These are phyloP conservation scores for Solanum piurae DNA, from an alignment of 257 asterid genomes.

Conservation along the genomic window DNA sequence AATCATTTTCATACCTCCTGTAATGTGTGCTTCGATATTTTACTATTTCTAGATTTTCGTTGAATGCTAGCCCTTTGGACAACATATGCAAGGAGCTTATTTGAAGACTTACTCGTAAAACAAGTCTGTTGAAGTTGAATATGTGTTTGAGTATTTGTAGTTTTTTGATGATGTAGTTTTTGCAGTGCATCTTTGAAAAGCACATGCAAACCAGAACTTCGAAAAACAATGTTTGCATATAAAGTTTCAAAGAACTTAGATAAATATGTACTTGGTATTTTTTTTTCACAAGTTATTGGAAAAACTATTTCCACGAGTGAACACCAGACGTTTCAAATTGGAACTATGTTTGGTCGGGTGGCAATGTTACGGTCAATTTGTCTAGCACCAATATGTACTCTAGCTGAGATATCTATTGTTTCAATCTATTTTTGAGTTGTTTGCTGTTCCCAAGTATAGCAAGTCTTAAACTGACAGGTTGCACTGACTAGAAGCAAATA, in stretches of 20 bases:
- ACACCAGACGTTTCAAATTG: not conserved
- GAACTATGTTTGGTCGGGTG: not conserved
- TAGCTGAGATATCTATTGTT: not conserved
- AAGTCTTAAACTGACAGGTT: not conserved
- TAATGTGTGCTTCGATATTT: not conserved
- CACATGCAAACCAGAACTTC: not conserved
- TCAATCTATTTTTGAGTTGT: not conserved
- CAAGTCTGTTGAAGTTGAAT: not conserved
- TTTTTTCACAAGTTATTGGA: not conserved
- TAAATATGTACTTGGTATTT: not conserved
- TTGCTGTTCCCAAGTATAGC: not conserved
- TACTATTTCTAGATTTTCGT: not conserved
- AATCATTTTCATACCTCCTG: not conserved
- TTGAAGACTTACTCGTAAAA: not conserved
- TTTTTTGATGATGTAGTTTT: not conserved
- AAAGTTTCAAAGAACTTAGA: not conserved
- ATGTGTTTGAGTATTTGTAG: not conserved
- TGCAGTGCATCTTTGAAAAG: not conserved
- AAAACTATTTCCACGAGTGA: not conserved
- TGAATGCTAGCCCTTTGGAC: not conserved
- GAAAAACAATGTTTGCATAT: not conserved
- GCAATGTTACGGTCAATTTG: not conserved
- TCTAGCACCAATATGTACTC: not conserved
- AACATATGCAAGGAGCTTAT: not conserved
- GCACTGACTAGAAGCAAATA: not conserved